Conservation (phyloP, 371 early-diverging fungal species). For the Mortierella sp. region DNA sequence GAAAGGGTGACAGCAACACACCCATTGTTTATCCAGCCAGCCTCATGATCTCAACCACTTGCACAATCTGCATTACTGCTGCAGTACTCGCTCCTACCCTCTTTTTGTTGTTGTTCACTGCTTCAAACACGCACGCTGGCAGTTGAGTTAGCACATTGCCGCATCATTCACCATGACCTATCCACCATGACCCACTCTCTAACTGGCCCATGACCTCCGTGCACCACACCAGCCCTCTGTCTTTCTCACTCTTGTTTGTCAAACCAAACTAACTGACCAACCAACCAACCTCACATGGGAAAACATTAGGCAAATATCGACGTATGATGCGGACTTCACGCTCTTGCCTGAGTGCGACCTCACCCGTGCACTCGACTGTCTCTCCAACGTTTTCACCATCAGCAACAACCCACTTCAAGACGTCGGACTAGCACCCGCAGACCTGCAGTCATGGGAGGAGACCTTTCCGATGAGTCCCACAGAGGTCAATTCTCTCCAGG, state of each 20-base stretch:
- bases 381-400: constrained; percentile 28
- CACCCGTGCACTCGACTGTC: constrained; percentile 40
- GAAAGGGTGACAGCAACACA: not conserved
- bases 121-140: not conserved
- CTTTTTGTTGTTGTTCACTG: not conserved
- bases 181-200: not conserved
- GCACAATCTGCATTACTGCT: not conserved
- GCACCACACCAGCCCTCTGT: not conserved
- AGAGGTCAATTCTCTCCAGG: constrained; percentile 39
- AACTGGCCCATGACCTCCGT: not conserved
- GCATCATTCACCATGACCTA: not conserved
- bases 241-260: not conserved
- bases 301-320: constrained; percentile 48
- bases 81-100: not conserved
- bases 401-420: constrained; percentile 48
- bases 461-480: constrained; percentile 34
- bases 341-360: constrained; percentile 52
- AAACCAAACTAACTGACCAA: not conserved
- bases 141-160: not conserved
- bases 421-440: constrained; percentile 25
- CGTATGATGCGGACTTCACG: constrained; percentile 53
- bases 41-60: constrained; percentile 2
- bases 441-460: constrained; percentile 45
- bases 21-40: not conserved
- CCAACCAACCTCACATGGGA: not conserved